Evolutionary conservation across 306 rosid species (phyloP).

Genomic region (Carpinus fangiana): DNA sequence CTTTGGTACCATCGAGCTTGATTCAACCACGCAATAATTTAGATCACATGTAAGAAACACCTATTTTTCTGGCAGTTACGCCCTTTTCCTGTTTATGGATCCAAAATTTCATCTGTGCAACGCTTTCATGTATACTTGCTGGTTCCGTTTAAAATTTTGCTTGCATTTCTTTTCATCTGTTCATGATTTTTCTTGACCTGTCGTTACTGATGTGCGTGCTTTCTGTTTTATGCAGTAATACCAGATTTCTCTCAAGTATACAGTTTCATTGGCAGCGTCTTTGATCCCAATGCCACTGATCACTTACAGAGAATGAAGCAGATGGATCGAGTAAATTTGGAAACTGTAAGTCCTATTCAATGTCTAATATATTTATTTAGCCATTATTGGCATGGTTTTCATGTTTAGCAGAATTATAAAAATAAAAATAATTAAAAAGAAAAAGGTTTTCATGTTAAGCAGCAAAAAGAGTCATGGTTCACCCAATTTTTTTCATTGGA

Average conservation of each 20-base stretch:
- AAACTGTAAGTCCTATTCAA: conserved; percentile 61
- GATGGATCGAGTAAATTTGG: conserved; percentile 83
- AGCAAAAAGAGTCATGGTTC: neutral
- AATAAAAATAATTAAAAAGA: no score
- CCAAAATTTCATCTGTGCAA: neutral
- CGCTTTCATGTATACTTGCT: neutral
- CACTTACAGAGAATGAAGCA: conserved; percentile 70
- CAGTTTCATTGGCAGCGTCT: conserved; percentile 79
- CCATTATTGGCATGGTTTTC: neutral
- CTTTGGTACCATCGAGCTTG: neutral
- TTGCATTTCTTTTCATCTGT: conserved; percentile 7
- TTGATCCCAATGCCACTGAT: conserved; percentile 65
- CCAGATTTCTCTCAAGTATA: conserved; percentile 90
- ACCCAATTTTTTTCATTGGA: neutral
- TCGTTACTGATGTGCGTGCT: conserved; percentile 21
- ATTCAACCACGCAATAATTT: neutral
- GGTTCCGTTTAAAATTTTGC: neutral
- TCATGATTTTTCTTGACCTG: conserved; percentile 23
- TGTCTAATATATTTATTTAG: conserved; percentile 2
- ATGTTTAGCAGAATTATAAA: no score
- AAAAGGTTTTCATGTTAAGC: neutral
- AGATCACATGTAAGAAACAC: neutral
- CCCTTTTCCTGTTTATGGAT: neutral
- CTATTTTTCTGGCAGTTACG: neutral
- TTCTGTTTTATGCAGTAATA: conserved; percentile 50